Percentiles rank a stretch among this genome's conserved stretches.
Evolutionary conservation across 768 basidiomycete genomes (phyloP).

Genomic region (Strobilomyces echinocephalus): DNA sequence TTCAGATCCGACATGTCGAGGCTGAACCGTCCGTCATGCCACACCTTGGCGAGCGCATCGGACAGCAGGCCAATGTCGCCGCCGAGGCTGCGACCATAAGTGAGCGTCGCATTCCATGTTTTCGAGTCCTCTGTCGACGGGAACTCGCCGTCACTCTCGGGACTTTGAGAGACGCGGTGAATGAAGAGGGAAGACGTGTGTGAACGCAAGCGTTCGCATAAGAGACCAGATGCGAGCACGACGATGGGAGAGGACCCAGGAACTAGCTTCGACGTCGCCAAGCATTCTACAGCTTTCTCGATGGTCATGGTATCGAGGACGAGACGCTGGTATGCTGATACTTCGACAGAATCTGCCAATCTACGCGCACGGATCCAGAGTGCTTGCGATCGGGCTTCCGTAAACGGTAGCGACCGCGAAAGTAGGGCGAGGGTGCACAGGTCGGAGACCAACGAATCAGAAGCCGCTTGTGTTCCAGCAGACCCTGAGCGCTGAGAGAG

Average conservation of each 20-base stretch:
- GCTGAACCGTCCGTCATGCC: slow-evolving; percentile 36
- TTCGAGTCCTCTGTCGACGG: slow-evolving; percentile 24
- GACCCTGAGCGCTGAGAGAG: slow-evolving; percentile 32
- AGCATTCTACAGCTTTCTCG: slow-evolving; percentile 46
- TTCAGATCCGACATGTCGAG: slow-evolving; percentile 30
- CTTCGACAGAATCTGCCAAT: slow-evolving; percentile 22
- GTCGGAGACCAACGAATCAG: slow-evolving; percentile 41
- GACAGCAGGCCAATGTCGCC: slow-evolving; percentile 53
- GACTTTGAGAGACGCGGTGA: slow-evolving; percentile 31
- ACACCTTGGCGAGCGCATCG: slow-evolving; percentile 51
- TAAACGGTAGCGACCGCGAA: slow-evolving; percentile 37
- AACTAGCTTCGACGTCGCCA: slow-evolving; percentile 21
- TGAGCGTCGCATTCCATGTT: slow-evolving; percentile 47
- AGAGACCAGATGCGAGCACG: slow-evolving; percentile 45
- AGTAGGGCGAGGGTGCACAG: slow-evolving; percentile 57
- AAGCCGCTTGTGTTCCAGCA: slow-evolving; percentile 6
- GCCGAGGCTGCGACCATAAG: slow-evolving; percentile 60
- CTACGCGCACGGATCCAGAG: slow-evolving; percentile 40
- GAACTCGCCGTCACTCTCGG: slow-evolving; percentile 14
- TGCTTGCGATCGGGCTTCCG: slow-evolving; percentile 38
- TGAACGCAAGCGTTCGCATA: slow-evolving; percentile 48
- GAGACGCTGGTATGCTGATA: slow-evolving; percentile 48
- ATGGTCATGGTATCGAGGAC: slow-evolving; percentile 50
- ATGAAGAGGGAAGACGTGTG: slow-evolving; percentile 57
- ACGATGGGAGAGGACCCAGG: slow-evolving; percentile 38